phyloP scores from a whole-genome alignment of 2,329 filamentous ascomycete species.

The Colletotrichum tropicale region DNA sequence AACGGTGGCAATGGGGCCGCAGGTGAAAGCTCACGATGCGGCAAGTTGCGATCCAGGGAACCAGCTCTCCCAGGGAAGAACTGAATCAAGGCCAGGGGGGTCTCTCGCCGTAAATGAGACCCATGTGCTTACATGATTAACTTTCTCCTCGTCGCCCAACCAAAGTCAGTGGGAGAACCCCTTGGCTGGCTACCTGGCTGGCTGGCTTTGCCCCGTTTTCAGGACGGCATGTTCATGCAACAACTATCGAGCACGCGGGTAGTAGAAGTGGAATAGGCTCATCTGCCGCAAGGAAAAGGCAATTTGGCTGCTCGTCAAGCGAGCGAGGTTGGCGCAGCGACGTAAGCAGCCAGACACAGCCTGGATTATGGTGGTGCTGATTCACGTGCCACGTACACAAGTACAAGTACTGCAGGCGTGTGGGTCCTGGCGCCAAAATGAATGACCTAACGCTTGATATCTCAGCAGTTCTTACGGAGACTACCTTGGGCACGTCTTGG shows the following conservation, averaged over 20 bases:
- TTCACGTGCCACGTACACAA: fast-evolving
- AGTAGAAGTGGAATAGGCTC: fast-evolving
- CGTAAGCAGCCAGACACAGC: background rate
- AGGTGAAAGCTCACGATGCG: background rate
- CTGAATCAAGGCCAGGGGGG: fast-evolving
- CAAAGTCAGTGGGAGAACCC: background rate
- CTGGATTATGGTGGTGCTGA: background rate
- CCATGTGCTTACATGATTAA: fast-evolving
- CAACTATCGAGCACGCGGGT: fast-evolving
- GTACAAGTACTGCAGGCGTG: background rate
- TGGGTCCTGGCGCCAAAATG: fast-evolving
- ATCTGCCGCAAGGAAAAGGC: fast-evolving
- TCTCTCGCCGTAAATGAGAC: background rate
- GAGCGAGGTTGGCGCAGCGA: fast-evolving
- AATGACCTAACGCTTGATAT: fast-evolving
- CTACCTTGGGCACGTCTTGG: fast-evolving
- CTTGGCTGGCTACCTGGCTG: too few relatives aligned
- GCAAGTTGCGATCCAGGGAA: background rate
- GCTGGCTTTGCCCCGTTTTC: too few relatives aligned
- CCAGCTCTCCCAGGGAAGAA: background rate
- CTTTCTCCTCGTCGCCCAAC: background rate
- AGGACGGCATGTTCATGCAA: too few relatives aligned
- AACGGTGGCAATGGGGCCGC: background rate
- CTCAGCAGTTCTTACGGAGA: background rate
- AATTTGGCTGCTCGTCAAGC: background rate